Evolutionary conservation across 345 rosid genomes (phyloP).

Genomic region (Linum lewisii): DNA sequence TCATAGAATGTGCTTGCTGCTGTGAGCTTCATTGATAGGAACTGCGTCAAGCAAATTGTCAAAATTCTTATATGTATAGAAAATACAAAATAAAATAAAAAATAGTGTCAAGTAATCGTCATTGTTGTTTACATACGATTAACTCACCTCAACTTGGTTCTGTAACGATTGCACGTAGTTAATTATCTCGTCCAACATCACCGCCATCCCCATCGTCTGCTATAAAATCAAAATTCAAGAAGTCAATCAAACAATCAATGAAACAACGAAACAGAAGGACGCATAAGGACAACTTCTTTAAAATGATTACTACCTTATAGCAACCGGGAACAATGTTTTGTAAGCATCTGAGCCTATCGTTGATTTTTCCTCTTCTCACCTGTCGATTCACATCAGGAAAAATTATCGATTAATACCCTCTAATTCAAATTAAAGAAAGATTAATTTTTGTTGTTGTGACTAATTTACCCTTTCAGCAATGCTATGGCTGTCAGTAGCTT

Average conservation of each 20-base stretch:
- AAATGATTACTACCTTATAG: conserved; percentile 38
- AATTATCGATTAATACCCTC: too few relatives aligned
- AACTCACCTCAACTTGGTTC: conserved; percentile 54
- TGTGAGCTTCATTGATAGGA: conserved; percentile 78
- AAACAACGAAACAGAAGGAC: neutral
- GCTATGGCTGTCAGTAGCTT: conserved; percentile 72
- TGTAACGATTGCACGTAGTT: conserved; percentile 53
- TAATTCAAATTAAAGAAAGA: too few relatives aligned
- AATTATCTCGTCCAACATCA: conserved; percentile 71
- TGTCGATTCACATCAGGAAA: conserved; percentile 11
- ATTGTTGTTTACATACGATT: neutral
- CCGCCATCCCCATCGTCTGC: conserved; percentile 86
- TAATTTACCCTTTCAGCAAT: conserved; percentile 52
- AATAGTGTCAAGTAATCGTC: too few relatives aligned
- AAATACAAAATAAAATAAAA: too few relatives aligned
- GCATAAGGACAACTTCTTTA: neutral
- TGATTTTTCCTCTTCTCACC: conserved; percentile 78
- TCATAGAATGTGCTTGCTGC: conserved; percentile 69
- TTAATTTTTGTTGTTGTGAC: neutral
- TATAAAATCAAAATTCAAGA: conserved; percentile 2
- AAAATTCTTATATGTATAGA: too few relatives aligned
- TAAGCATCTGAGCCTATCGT: conserved; percentile 56
- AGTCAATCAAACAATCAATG: neutral
- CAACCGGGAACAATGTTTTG: conserved; percentile 89
- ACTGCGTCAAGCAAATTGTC: conserved; percentile 31